Evolutionary conservation across 2,329 filamentous ascomycete genomes (phyloP).

Genomic region (Lizonia empirigonia): DNA sequence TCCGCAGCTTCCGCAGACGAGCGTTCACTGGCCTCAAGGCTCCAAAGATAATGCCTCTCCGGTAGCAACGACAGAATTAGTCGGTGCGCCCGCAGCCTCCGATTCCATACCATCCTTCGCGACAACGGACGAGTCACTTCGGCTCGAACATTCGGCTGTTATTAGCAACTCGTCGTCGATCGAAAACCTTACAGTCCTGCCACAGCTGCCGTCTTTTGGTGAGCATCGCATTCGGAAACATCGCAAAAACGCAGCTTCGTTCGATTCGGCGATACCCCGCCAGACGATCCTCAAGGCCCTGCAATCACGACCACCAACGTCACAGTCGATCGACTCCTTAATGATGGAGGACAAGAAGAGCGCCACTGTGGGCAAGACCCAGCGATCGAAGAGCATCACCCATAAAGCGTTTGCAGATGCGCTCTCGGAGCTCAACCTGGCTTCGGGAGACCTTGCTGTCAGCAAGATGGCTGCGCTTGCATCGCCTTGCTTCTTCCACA

Average conservation of each 20-base stretch:
- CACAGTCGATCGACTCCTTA: slow-evolving; percentile 68
- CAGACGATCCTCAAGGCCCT: slow-evolving; percentile 85
- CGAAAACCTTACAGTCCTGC: slow-evolving; percentile 43
- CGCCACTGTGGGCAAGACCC: slow-evolving; percentile 29
- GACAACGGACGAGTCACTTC: slow-evolving; percentile 35
- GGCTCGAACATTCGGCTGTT: slow-evolving; percentile 24
- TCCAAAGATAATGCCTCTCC: slow-evolving; percentile 35
- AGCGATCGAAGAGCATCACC: slow-evolving; percentile 37
- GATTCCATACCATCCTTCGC: slow-evolving; percentile 22
- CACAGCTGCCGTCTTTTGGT: slow-evolving; percentile 44
- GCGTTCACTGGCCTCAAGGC: slow-evolving; percentile 28
- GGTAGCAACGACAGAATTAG: slow-evolving; percentile 36
- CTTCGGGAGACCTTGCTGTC: slow-evolving; percentile 50
- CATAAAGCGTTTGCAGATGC: slow-evolving; percentile 66
- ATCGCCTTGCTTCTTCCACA: slow-evolving; percentile 97
- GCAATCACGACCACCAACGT: slow-evolving; percentile 64
- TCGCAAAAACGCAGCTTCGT: slow-evolving; percentile 56
- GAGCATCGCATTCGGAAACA: slow-evolving; percentile 47
- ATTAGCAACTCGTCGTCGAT: slow-evolving; percentile 44
- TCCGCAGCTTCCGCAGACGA: slow-evolving; percentile 33
- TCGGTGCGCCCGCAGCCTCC: slow-evolving; percentile 35
- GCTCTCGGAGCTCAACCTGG: slow-evolving; percentile 58
- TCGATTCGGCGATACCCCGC: slow-evolving; percentile 69
- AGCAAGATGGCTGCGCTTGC: slow-evolving; percentile 70
- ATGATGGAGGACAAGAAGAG: slow-evolving; percentile 55